These are phyloP conservation scores for Puccinia brachypodii DNA, from an alignment of 1,284 basidiomycete species.

Conservation along the genomic window DNA sequence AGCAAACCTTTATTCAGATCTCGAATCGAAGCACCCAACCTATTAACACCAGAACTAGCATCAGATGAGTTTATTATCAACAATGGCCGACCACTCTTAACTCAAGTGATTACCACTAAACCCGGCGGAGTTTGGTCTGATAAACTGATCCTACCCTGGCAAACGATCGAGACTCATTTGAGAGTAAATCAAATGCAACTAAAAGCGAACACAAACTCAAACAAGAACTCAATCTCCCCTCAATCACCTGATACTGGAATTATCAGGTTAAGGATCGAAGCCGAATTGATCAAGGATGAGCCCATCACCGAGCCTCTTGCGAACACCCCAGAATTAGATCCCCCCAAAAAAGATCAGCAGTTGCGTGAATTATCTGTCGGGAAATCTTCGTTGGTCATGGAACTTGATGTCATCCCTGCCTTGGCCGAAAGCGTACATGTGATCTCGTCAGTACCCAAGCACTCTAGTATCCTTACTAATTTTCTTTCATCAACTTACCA, in stretches of 20 bases:
- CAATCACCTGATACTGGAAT: conserved; percentile 25
- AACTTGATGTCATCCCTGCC: conserved; percentile 34
- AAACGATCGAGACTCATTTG: conserved; percentile 37
- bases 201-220: not conserved
- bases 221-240: not conserved
- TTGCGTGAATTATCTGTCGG: conserved; percentile 2
- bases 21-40: not conserved
- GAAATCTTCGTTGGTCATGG: conserved; percentile 6
- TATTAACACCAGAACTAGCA: not conserved
- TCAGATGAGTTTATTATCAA: conserved; percentile 18
- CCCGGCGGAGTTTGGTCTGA: conserved; percentile 36
- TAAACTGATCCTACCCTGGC: conserved; percentile 36
- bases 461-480: not conserved
- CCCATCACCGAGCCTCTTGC: not conserved
- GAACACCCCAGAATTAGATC: not conserved
- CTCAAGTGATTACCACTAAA: conserved; percentile 35
- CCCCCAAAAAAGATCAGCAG: not conserved
- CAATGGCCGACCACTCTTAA: conserved; percentile 28
- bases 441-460: conserved; percentile 20
- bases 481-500: not conserved
- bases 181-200: conserved; percentile 4
- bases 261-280: conserved; percentile 23
- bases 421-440: conserved; percentile 27
- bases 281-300: conserved; percentile 27
- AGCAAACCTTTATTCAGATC: not conserved